Percentiles rank a stretch among this genome's conserved stretches.
phyloP scores from a whole-genome alignment of 2,329 filamentous ascomycete genomes.

The Cordyceps javanica region DNA sequence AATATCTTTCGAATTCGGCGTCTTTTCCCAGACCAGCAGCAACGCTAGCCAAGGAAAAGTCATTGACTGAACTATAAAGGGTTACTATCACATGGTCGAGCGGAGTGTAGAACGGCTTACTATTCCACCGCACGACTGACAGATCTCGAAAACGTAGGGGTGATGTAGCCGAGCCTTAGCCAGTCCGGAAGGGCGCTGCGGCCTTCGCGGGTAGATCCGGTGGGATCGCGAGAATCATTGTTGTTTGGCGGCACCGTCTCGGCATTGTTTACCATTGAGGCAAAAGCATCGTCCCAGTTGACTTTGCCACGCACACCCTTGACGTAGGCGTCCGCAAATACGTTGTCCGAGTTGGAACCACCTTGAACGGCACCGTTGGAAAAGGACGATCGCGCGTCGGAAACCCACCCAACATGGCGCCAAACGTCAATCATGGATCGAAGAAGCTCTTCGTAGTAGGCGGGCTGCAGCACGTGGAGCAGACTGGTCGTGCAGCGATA shows the following conservation, averaged over 20 bases:
- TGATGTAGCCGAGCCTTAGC: conserved; percentile 59
- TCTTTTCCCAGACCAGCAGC: conserved; percentile 49
- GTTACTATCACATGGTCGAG: neutral
- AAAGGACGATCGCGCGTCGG: conserved; percentile 61
- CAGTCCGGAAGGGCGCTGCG: conserved; percentile 65
- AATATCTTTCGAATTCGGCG: conserved; percentile 50
- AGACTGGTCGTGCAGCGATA: conserved; percentile 61
- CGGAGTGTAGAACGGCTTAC: conserved; percentile 21
- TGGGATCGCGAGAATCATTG: conserved; percentile 48
- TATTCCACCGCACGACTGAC: conserved; percentile 63
- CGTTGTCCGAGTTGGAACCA: conserved; percentile 64
- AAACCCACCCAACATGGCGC: conserved; percentile 57
- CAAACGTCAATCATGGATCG: conserved; percentile 64
- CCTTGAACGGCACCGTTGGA: conserved; percentile 65
- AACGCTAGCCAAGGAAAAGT: conserved; percentile 61
- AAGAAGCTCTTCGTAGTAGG: conserved; percentile 57
- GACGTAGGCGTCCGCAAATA: conserved; percentile 65
- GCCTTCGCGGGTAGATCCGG: conserved; percentile 61
- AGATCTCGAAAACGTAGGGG: conserved; percentile 52
- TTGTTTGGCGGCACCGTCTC: conserved; percentile 57
- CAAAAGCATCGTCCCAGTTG: conserved; percentile 58
- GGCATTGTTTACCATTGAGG: conserved; percentile 61
- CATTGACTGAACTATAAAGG: conserved; percentile 47
- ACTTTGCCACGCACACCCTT: conserved; percentile 59
- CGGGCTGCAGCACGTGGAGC: conserved; percentile 59